Conservation (phyloP, 2,329 filamentous ascomycete genomes). For the Sarocladium brachiariae region DNA sequence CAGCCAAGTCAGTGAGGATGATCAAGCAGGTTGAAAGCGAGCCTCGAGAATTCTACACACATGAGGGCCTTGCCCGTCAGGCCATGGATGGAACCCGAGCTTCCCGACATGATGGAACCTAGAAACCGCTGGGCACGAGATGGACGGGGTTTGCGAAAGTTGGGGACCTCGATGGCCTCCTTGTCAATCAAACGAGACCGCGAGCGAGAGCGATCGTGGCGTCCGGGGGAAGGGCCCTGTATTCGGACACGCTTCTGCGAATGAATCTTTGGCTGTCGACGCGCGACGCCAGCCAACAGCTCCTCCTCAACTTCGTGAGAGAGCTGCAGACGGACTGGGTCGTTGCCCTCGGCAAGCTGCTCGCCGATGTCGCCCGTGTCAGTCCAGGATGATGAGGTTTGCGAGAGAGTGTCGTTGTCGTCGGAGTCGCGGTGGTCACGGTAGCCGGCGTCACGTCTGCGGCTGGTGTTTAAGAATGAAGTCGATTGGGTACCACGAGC, state of each 20-base stretch:
- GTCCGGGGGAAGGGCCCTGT: slow-evolving; percentile 38
- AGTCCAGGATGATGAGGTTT: slow-evolving; percentile 64
- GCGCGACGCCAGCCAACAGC: slow-evolving; percentile 43
- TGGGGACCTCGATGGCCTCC: slow-evolving; percentile 78
- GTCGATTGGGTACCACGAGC: slow-evolving; percentile 33
- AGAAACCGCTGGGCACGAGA: slow-evolving; percentile 63
- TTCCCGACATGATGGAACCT: slow-evolving; percentile 79
- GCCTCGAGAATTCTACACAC: slow-evolving; percentile 39
- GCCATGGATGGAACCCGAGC: slow-evolving; percentile 73
- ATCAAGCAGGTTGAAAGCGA: neutral
- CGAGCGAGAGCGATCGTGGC: slow-evolving; percentile 27
- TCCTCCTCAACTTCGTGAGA: slow-evolving; percentile 59
- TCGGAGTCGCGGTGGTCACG: slow-evolving; percentile 37
- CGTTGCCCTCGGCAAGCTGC: slow-evolving; percentile 76
- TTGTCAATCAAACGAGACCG: slow-evolving; percentile 46
- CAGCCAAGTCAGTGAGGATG: slow-evolving; percentile 14
- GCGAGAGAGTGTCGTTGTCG: slow-evolving; percentile 50
- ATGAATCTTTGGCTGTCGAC: slow-evolving; percentile 32
- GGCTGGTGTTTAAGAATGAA: slow-evolving; percentile 24
- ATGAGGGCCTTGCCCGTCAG: slow-evolving; percentile 92
- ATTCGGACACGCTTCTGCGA: slow-evolving; percentile 63
- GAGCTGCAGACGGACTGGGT: slow-evolving; percentile 69
- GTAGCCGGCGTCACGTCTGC: slow-evolving; percentile 27
- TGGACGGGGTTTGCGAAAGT: slow-evolving; percentile 55
- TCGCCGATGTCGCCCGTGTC: slow-evolving; percentile 94